Conservation (phyloP, 2,329 filamentous ascomycete genomes). For the Fusarium zealandicum region DNA sequence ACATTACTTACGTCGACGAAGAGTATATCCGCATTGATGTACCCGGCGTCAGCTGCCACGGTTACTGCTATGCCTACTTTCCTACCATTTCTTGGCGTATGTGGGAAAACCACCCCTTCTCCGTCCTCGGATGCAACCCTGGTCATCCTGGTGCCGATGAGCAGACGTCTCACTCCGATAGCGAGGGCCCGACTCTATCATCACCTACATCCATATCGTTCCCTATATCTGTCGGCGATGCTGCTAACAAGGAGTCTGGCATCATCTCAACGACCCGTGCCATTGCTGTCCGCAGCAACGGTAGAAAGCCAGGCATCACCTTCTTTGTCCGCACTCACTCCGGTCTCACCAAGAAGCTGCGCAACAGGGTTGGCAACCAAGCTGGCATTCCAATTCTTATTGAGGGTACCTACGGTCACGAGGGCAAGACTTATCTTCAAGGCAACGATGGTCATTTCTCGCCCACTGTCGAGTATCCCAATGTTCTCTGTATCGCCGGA, state of each 20-base stretch:
- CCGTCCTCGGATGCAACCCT: slow-evolving; percentile 35
- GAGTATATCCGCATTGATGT: slow-evolving; percentile 44
- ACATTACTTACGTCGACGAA: slow-evolving; percentile 39
- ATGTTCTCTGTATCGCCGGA: slow-evolving; percentile 42
- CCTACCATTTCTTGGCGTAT: slow-evolving; percentile 43
- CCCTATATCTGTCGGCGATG: too few species aligned
- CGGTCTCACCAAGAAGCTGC: slow-evolving; percentile 38
- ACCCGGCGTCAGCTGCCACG: slow-evolving; percentile 33
- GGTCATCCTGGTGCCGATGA: background rate
- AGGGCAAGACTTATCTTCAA: slow-evolving; percentile 31
- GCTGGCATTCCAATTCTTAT: slow-evolving; percentile 39
- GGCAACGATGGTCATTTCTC: slow-evolving; percentile 11
- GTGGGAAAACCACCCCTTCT: slow-evolving; percentile 47
- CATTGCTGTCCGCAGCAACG: slow-evolving; percentile 23
- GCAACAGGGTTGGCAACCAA: slow-evolving; percentile 18
- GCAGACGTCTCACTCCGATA: slow-evolving; percentile 19
- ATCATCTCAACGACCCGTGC: background rate
- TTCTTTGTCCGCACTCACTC: slow-evolving; percentile 39
- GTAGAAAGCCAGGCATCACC: slow-evolving; percentile 35
- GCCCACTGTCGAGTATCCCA: slow-evolving; percentile 36
- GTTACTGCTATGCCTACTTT: slow-evolving; percentile 45
- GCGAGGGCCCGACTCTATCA: background rate
- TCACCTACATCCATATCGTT: background rate
- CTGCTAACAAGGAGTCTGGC: slow-evolving; percentile 24
- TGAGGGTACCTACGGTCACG: slow-evolving; percentile 43